phyloP scores from a whole-genome alignment of 768 basidiomycete species.

The Mycena venus region DNA sequence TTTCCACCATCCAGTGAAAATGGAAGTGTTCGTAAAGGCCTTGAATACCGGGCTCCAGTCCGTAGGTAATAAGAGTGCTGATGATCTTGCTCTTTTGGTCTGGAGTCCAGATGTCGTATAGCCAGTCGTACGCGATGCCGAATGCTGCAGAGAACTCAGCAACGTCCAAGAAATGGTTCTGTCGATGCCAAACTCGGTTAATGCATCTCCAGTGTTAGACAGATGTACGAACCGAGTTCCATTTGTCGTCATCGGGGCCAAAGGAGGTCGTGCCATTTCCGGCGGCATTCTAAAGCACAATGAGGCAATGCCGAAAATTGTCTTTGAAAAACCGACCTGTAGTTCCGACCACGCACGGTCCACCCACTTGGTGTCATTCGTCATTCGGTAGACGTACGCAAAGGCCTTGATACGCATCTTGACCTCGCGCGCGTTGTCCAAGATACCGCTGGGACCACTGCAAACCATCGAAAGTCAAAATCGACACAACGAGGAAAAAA shows the following conservation, averaged over 20 bases:
- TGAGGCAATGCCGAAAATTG: neutral
- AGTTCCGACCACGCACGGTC: conserved; percentile 90
- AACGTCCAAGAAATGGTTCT: conserved; percentile 98
- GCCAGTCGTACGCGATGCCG: conserved; percentile 96
- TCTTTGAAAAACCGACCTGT: conserved; percentile 63
- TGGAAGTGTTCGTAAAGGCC: conserved; percentile 63
- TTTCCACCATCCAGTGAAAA: conserved; percentile 83
- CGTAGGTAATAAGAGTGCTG: conserved; percentile 81
- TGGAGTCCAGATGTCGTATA: conserved; percentile 85
- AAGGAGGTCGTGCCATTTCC: conserved; percentile 77
- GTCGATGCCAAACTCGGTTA: too few relatives aligned
- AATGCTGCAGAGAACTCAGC: conserved; percentile 91
- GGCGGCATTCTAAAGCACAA: conserved; percentile 74
- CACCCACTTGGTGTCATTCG: conserved; percentile 92
- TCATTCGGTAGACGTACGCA: conserved; percentile 91
- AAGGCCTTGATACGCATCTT: conserved; percentile 95
- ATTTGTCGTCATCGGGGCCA: conserved; percentile 76
- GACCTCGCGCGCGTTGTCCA: conserved; percentile 92
- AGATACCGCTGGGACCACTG: conserved; percentile 84
- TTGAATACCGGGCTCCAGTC: conserved; percentile 78
- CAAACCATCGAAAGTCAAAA: neutral
- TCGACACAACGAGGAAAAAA: neutral
- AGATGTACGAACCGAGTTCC: conserved; percentile 90
- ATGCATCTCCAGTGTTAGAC: too few relatives aligned
- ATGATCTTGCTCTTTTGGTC: conserved; percentile 80